Percentiles rank a stretch among this genome's conserved stretches.
Conservation (phyloP, 1,284 basidiomycete species). For the Baeospora myosura region DNA sequence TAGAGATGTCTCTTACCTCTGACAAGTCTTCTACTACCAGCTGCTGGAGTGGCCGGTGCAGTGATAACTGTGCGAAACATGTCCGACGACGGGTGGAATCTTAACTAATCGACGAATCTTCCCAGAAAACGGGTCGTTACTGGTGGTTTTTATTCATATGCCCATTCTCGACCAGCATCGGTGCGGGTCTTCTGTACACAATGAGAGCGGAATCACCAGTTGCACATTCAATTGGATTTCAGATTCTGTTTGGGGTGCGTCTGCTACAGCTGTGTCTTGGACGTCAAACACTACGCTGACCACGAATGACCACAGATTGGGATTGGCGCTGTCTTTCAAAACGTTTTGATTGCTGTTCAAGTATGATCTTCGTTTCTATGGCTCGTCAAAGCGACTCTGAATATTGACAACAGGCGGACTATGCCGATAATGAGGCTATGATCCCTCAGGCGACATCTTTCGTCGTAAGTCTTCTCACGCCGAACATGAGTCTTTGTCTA, state of each 20-base stretch:
- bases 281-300: background rate
- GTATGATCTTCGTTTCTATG: too few relatives aligned
- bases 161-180: background rate
- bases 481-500: too few relatives aligned
- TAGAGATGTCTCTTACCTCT: too few relatives aligned
- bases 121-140: background rate
- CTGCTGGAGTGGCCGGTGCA: background rate
- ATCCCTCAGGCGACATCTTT: background rate
- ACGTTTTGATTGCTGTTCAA: background rate
- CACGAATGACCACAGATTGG: background rate
- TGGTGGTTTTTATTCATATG: background rate
- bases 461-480: background rate
- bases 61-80: background rate
- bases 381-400: too few relatives aligned
- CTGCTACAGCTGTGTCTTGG: background rate
- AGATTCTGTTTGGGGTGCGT: background rate
- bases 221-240: background rate
- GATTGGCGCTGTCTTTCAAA: background rate
- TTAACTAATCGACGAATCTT: background rate
- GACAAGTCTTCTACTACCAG: background rate
- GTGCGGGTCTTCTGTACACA: background rate
- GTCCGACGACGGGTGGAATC: background rate
- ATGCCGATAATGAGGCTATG: background rate
- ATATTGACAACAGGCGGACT: too few relatives aligned
- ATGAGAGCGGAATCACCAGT: background rate